These are phyloP conservation scores for Pleurotus platypus DNA, from an alignment of 768 basidiomycete species.

Conservation along the genomic window DNA sequence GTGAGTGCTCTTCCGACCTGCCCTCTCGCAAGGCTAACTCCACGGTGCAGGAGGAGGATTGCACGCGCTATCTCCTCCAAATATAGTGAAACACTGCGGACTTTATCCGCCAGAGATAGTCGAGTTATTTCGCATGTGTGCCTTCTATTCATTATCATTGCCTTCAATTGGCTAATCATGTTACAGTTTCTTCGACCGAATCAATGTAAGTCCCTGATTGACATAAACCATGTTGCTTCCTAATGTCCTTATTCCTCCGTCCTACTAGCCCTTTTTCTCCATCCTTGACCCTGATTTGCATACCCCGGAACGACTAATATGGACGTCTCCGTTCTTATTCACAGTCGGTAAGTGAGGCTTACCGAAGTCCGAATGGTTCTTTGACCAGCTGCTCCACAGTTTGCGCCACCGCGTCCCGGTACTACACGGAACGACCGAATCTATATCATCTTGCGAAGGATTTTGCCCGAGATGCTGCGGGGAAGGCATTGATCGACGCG, in stretches of 20 bases:
- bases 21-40: conserved; percentile 8
- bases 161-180: background rate
- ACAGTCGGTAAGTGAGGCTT: conserved; percentile 46
- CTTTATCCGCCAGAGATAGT: conserved; percentile 49
- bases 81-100: conserved; percentile 42
- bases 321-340: conserved; percentile 55
- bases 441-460: conserved; percentile 57
- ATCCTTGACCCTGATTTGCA: conserved; percentile 56
- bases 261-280: conserved; percentile 48
- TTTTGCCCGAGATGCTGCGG: conserved; percentile 60
- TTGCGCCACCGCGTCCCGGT: conserved; percentile 67
- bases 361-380: background rate
- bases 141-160: conserved; percentile 1
- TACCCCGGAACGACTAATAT: conserved; percentile 48
- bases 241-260: conserved; percentile 9
- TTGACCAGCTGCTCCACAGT: conserved; percentile 30
- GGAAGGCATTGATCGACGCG: conserved; percentile 55
- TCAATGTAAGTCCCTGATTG: conserved; percentile 37
- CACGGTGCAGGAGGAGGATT: conserved; percentile 13
- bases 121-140: conserved; percentile 52
- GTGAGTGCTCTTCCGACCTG: conserved; percentile 18
- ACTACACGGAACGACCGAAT: conserved; percentile 51
- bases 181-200: conserved; percentile 46
- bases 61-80: conserved; percentile 28
- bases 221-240: conserved; percentile 18